These are phyloP conservation scores for Cladophialophora exuberans DNA, from an alignment of 2,329 filamentous ascomycete genomes.

Conservation along the genomic window DNA sequence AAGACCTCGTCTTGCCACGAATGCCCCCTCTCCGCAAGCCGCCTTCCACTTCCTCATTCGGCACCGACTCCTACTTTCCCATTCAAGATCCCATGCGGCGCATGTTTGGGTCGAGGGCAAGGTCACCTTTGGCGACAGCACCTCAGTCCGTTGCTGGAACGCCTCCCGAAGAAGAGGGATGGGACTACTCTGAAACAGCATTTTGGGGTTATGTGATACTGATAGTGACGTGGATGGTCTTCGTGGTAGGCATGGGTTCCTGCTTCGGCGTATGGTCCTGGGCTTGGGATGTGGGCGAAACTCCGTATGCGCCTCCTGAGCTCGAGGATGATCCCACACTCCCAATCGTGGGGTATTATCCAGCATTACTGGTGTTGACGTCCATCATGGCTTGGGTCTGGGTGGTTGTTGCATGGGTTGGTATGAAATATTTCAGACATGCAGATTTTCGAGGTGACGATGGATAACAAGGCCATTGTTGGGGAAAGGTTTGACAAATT, in stretches of 20 bases:
- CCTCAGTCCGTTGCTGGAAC: slow-evolving; percentile 38
- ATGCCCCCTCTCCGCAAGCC: slow-evolving; percentile 37
- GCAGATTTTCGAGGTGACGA: slow-evolving; percentile 80
- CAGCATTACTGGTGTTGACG: slow-evolving; percentile 88
- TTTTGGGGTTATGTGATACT: slow-evolving; percentile 98
- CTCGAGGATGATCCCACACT: slow-evolving; percentile 92
- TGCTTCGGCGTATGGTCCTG: slow-evolving; percentile 90
- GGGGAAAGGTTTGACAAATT: neutral
- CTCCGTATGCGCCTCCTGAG: slow-evolving; percentile 91
- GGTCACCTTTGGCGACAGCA: slow-evolving; percentile 45
- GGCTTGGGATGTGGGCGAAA: slow-evolving; percentile 98
- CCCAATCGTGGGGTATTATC: slow-evolving; percentile 96
- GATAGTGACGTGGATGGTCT: slow-evolving; percentile 89
- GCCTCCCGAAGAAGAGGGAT: slow-evolving; percentile 55
- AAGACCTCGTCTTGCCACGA: slow-evolving; percentile 67
- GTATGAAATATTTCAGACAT: slow-evolving; percentile 99
- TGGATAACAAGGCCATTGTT: slow-evolving; percentile 8
- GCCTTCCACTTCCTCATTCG: slow-evolving; percentile 43
- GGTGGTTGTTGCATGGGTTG: slow-evolving; percentile 96
- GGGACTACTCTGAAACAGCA: slow-evolving; percentile 93
- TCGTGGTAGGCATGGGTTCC: slow-evolving; percentile 94
- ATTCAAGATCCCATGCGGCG: slow-evolving; percentile 42
- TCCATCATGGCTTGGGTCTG: slow-evolving; percentile 98
- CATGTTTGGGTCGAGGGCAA: slow-evolving; percentile 36
- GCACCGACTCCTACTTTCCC: slow-evolving; percentile 66